Conservation (phyloP, 306 rosid genomes). For the Clitoria ternatea region DNA sequence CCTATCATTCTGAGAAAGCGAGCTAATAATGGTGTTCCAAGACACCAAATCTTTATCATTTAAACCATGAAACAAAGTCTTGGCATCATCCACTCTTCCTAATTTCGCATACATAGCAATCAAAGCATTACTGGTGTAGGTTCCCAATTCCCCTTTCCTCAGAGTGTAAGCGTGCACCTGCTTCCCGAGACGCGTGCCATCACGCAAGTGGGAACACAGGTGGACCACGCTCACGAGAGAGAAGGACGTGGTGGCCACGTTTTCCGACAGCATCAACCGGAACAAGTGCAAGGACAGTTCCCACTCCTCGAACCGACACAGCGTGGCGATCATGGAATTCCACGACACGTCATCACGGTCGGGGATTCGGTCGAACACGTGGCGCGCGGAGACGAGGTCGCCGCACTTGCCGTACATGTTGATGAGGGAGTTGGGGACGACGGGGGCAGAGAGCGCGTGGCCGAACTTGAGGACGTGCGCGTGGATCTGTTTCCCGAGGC, state of each 20-base stretch:
- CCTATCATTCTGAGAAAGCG: slow-evolving; percentile 64
- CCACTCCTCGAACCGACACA: slow-evolving; percentile 69
- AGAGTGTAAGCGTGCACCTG: slow-evolving; percentile 65
- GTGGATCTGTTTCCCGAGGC: slow-evolving; percentile 57
- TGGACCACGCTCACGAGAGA: slow-evolving; percentile 65
- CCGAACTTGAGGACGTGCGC: slow-evolving; percentile 64
- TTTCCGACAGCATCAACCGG: slow-evolving; percentile 49
- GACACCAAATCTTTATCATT: slow-evolving; percentile 66
- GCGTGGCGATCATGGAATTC: slow-evolving; percentile 64
- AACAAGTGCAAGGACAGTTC: slow-evolving; percentile 51
- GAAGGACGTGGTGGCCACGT: slow-evolving; percentile 62
- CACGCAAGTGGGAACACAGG: slow-evolving; percentile 58
- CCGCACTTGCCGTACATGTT: slow-evolving; percentile 73
- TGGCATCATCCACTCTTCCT: slow-evolving; percentile 51
- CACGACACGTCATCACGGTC: slow-evolving; percentile 74
- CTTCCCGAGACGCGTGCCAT: slow-evolving; percentile 57
- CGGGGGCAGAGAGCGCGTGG: slow-evolving; percentile 32
- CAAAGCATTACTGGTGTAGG: slow-evolving; percentile 69
- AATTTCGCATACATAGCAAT: slow-evolving; percentile 74
- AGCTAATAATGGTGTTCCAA: slow-evolving; percentile 77
- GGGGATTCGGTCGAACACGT: slow-evolving; percentile 53
- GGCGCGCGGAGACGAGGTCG: slow-evolving; percentile 39
- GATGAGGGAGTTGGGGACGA: slow-evolving; percentile 67
- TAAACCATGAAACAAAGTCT: slow-evolving; percentile 57
- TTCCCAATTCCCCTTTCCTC: slow-evolving; percentile 45